Evolutionary conservation across 306 rosid genomes (phyloP).

Genomic region (Ochetophila trinervis): DNA sequence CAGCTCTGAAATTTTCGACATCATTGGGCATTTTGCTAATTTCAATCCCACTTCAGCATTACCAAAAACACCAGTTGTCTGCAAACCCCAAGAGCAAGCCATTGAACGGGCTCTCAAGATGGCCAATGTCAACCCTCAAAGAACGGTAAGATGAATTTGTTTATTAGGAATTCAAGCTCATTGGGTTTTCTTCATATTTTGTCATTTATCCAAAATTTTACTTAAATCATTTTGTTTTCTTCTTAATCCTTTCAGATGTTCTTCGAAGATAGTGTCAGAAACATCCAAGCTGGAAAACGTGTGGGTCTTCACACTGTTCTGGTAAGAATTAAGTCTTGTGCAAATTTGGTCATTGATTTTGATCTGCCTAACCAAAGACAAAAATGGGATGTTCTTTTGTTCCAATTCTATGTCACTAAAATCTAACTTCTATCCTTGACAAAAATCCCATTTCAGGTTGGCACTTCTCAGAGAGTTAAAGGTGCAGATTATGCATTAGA

Average conservation of each 20-base stretch:
- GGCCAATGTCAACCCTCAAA: constrained; percentile 75
- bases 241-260: constrained; percentile 51
- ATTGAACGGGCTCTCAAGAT: constrained; percentile 72
- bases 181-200: not conserved
- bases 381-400: not conserved
- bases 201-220: not conserved
- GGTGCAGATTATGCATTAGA: constrained; percentile 94
- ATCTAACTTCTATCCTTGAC: constrained; percentile 7
- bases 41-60: constrained; percentile 40
- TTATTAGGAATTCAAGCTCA: not conserved
- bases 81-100: constrained; percentile 77
- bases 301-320: constrained; percentile 83
- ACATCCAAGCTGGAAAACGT: constrained; percentile 82
- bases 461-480: constrained; percentile 75
- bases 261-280: constrained; percentile 92
- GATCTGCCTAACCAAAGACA: no score
- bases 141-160: constrained; percentile 52
- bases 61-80: constrained; percentile 84
- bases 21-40: constrained; percentile 61
- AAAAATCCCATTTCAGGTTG: constrained; percentile 45
- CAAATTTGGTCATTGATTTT: no score
- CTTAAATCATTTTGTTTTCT: not conserved
- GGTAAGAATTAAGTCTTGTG: constrained; percentile 40
- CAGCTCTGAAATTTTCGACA: constrained; percentile 64
- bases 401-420: constrained; percentile 15